phyloP scores from a whole-genome alignment of 164 flowering plant genomes.

The Chimonanthus praecox region DNA sequence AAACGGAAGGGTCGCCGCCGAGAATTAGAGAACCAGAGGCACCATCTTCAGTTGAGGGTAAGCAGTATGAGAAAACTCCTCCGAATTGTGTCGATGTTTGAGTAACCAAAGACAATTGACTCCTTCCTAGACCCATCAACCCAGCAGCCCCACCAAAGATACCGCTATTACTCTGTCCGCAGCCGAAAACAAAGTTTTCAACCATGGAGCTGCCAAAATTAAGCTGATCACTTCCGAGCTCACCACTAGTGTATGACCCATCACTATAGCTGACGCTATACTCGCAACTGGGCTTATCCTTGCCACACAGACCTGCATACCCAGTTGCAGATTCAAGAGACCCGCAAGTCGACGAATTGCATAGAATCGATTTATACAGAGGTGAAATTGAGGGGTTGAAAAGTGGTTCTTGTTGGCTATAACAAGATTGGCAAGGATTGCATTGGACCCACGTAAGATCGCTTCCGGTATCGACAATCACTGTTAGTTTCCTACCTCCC shows the following conservation, averaged over 20 bases:
- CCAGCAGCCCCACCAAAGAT: conserved; percentile 79
- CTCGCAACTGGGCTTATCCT: conserved; percentile 31
- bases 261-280: conserved; percentile 70
- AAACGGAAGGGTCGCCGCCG: conserved; percentile 43
- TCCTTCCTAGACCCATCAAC: conserved; percentile 69
- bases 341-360: conserved; percentile 58
- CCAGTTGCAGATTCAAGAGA: conserved; percentile 51
- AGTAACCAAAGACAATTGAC: conserved; percentile 53
- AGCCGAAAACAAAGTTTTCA: conserved; percentile 59
- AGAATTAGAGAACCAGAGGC: conserved; percentile 66
- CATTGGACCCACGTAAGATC: conserved; percentile 93
- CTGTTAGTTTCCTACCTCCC: conserved; percentile 48
- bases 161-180: conserved; percentile 69
- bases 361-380: conserved; percentile 42
- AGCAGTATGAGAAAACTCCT: conserved; percentile 82
- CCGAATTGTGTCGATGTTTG: conserved; percentile 49
- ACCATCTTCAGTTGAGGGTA: conserved; percentile 44
- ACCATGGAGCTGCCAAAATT: conserved; percentile 34
- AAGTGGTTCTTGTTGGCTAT: conserved; percentile 63
- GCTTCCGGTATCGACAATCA: conserved; percentile 87
- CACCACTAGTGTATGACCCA: conserved; percentile 71
- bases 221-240: conserved; percentile 46
- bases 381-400: conserved; percentile 56
- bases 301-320: conserved; percentile 36
- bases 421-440: conserved; percentile 65